Conservation (phyloP, 2,329 filamentous ascomycete genomes). For the Laburnicola sp. region DNA sequence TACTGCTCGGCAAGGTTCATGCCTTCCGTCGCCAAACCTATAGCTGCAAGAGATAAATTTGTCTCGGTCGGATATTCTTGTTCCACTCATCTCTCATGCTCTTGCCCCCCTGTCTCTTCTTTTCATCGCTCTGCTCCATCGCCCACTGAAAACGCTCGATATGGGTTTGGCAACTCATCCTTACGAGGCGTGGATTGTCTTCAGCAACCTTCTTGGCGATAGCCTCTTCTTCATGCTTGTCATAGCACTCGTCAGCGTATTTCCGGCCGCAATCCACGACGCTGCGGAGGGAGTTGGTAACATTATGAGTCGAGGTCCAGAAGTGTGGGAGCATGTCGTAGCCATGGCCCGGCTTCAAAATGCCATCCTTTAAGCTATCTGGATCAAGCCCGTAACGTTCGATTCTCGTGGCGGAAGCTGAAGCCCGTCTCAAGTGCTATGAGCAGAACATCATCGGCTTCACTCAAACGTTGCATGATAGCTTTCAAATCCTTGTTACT, state of each 20-base stretch:
- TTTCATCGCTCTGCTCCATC: constrained; percentile 55
- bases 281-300: constrained; percentile 45
- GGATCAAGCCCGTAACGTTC: constrained; percentile 71
- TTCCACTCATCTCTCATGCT: constrained; percentile 51
- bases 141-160: constrained; percentile 64
- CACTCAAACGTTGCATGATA: constrained; percentile 54
- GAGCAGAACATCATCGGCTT: constrained; percentile 76
- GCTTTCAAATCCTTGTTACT: constrained; percentile 56
- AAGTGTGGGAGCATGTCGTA: constrained; percentile 75
- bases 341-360: constrained; percentile 51
- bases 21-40: constrained; percentile 61
- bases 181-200: constrained; percentile 56
- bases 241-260: constrained; percentile 46
- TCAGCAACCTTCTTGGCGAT: constrained; percentile 52
- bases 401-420: constrained; percentile 73
- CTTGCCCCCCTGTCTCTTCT: constrained; percentile 53
- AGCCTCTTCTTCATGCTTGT: constrained; percentile 38
- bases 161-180: constrained; percentile 61
- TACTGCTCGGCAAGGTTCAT: constrained; percentile 66
- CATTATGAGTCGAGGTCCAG: constrained; percentile 74
- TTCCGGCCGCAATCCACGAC: constrained; percentile 49
- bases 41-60: constrained; percentile 48
- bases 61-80: constrained; percentile 45
- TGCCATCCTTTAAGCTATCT: constrained; percentile 60
- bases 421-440: constrained; percentile 65